Conservation (phyloP, 371 early-diverging fungal genomes). For the Mortierella sp. region DNA sequence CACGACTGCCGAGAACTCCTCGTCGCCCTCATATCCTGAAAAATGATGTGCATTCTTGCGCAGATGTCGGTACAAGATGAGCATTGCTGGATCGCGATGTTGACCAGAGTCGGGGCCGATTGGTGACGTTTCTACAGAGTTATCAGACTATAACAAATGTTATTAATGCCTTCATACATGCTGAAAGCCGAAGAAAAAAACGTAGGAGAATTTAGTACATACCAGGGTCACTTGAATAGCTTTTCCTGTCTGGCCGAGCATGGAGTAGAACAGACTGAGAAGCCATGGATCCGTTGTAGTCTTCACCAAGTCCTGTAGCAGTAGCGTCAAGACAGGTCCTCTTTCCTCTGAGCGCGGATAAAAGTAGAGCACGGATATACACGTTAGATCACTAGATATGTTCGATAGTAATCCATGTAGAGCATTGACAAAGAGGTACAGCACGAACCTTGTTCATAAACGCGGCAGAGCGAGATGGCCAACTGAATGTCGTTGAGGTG, state of each 20-base stretch:
- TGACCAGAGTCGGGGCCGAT: neutral
- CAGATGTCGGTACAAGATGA: constrained; percentile 83
- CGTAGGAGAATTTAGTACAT: constrained; percentile 15
- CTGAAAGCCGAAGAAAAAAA: constrained; percentile 13
- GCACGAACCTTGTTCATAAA: constrained; percentile 83
- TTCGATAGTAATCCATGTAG: neutral
- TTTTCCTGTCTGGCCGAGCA: constrained; percentile 73
- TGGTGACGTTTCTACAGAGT: neutral
- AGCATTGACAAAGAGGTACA: neutral
- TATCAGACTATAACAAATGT: constrained; percentile 17
- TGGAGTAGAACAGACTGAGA: constrained; percentile 72
- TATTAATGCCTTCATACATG: neutral
- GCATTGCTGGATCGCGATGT: constrained; percentile 78
- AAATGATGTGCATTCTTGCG: constrained; percentile 56
- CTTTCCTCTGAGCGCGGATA: constrained; percentile 53
- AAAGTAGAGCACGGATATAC: neutral
- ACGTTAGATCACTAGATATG: neutral
- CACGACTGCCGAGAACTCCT: constrained; percentile 73
- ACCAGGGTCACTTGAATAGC: constrained; percentile 78
- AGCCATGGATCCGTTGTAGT: constrained; percentile 83
- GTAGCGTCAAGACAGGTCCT: constrained; percentile 60
- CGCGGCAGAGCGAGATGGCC: constrained; percentile 90
- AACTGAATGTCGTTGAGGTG: constrained; percentile 92
- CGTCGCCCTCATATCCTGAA: constrained; percentile 50
- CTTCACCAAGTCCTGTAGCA: constrained; percentile 60